Evolutionary conservation across 441 rosid genomes (phyloP), one percentile per base, ranked within the genome.

Genomic region (Populus hybrid): DNA sequence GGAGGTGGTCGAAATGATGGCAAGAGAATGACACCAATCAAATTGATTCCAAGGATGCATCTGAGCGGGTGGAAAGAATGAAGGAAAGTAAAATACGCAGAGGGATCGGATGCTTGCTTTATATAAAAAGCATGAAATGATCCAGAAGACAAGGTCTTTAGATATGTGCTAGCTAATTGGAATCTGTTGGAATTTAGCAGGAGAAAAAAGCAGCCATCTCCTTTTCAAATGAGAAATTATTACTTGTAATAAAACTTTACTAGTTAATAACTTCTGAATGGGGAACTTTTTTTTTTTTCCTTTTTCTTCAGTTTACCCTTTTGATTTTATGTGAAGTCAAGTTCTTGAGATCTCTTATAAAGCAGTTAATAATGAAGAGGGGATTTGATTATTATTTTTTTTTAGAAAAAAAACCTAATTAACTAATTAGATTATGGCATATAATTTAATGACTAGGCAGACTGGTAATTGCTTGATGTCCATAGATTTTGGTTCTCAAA

Each of bases 81-180:
- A 11, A 73, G 72, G 42, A 67, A 78, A 82, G 67, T 45, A 6
- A 72, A 59, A 6, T 10, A 9, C 45, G 9, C 6, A 38, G 35
- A 45, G 82, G 89, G 81, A 86, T 87, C 83, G 28, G 88, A 84
- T 87, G 84, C 90, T 76, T 36, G 45, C 77, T 84, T 87, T 79
- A 9, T 75, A 29, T 23, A 72, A 12, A 75, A 82, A 77, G 77
- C 36, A 63, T 72, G 29, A 38, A 76, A 69, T 69, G 79, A 80
- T 77, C 31, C 68, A 69, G 69, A 77, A 33, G 80, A 76, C 24
- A 33, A 0, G 70, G 76, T 67, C 59, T 76, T 35, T 31, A 61
- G 68, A 33, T n/a, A 64, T 45, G 72, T 64, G 68, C 24, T n/a
- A 8, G 74, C 29, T 29, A 6, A 29, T 6, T 72, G 56, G 84